Evolutionary conservation across 2,329 filamentous ascomycete genomes (phyloP), one percentile per base, ranked within the genome.

Genomic region (Aspergillus hiratsukae): DNA sequence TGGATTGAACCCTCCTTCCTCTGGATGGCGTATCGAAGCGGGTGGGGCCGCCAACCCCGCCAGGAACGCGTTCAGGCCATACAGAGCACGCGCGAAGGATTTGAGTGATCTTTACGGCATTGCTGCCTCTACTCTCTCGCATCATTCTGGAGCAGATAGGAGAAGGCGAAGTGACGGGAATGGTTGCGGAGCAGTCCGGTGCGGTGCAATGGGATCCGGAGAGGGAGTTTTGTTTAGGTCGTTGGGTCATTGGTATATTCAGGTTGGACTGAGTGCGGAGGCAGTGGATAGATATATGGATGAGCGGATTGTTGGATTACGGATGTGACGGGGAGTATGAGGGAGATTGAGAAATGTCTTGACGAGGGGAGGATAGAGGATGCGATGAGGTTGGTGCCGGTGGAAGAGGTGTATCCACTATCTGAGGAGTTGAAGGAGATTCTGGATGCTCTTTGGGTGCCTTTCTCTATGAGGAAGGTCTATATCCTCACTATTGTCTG

Each of bases 131-230:
- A n/a, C n/a, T n/a, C 55, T 75, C 17, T 68, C 67, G n/a, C 66
- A 66, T 55, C 11, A 19, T 17, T 51, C 56, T 29, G 49, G 56
- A 14, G 52, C 50, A 19, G 63, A 58, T n/a, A n/a, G 29, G 58
- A 66, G 46, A 64, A 57, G 23, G 35, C 55, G 9, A 40, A 57
- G 21, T 64, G 57, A 62, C 64, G 66, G 52, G 31, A 59, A 48
- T 57, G 55, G 19, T 54, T 67, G 19, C 58, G 48, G 2, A 40
- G 43, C 1, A 62, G 56, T 29, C 65, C 66, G 11, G 82, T 86
- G 0, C 76, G 79, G n/a, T 86, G 7, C 84, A 87, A 66, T 87
- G 85, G 84, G 85, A 87, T 68, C 84, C 84, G 0, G 85, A 87
- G 65, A 65, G 85, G 21, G 74, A 75, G 25, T 67, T 78, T 1